phyloP scores from a whole-genome alignment of 2,329 filamentous ascomycete genomes.

The Chrysoporthe deuterocubensis region DNA sequence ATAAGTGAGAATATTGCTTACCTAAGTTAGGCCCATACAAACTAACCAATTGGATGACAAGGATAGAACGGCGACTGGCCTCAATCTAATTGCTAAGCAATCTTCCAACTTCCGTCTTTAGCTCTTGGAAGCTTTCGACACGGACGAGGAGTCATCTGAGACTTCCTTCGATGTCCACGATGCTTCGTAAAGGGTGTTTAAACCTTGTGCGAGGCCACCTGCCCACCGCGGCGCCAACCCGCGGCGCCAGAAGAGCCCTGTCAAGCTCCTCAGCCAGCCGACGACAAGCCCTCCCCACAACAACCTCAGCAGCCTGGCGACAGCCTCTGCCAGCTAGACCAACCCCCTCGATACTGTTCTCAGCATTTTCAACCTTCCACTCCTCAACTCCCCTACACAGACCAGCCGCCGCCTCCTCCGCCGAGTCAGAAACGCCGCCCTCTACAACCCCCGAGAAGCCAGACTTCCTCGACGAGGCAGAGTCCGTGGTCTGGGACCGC shows the following conservation, averaged over 20 bases:
- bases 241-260: constrained; percentile 5
- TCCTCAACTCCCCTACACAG: constrained; percentile 36
- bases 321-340: not conserved
- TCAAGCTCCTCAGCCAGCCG: constrained; percentile 9
- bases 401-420: constrained; percentile 36
- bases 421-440: constrained; percentile 26
- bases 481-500: constrained; percentile 62
- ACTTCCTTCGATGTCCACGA: not conserved
- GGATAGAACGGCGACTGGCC: constrained; percentile 15
- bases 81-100: constrained; percentile 5
- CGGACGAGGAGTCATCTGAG: not conserved
- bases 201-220: constrained; percentile 16
- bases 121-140: not conserved
- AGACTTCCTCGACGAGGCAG: constrained; percentile 57
- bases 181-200: constrained; percentile 25
- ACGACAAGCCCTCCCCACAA: constrained; percentile 1
- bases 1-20: constrained; percentile 11
- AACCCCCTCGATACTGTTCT: not conserved
- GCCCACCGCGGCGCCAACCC: not conserved
- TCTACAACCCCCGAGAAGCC: constrained; percentile 45
- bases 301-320: constrained; percentile 7
- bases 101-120: not conserved
- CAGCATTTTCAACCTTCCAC: constrained; percentile 1
- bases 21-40: constrained; percentile 7
- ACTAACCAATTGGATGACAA: constrained; percentile 20